Percentiles rank a stretch among this genome's conserved stretches.
Conservation (phyloP, 768 basidiomycete species). For the Coprinopsis cinerea region DNA sequence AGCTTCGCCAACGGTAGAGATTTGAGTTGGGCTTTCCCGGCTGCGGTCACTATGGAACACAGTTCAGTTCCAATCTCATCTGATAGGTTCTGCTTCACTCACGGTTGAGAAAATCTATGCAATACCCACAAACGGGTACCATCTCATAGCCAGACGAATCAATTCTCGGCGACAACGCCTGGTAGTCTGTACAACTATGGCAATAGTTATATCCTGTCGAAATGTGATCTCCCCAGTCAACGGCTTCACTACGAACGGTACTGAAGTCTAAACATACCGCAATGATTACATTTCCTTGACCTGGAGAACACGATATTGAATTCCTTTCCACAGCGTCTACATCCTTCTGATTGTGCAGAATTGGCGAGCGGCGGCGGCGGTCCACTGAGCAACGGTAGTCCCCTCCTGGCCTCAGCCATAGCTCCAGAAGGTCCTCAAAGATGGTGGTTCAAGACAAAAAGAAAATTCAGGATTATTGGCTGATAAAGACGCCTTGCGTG, state of each 20-base stretch:
- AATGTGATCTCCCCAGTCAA: neutral
- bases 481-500: too few species aligned
- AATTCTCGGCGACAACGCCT: slow-evolving; percentile 68
- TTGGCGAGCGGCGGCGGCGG: neutral
- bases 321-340: neutral
- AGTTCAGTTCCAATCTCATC: slow-evolving; percentile 6
- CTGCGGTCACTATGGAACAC: slow-evolving; percentile 57
- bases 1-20: slow-evolving; percentile 52
- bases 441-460: neutral
- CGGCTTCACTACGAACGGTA: neutral
- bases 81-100: slow-evolving; percentile 18
- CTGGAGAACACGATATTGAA: slow-evolving; percentile 1
- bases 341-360: neutral
- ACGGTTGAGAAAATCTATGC: slow-evolving; percentile 68
- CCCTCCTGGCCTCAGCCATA: neutral
- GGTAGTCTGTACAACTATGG: slow-evolving; percentile 67
- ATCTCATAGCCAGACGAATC: slow-evolving; percentile 55
- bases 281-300: slow-evolving; percentile 4
- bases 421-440: neutral
- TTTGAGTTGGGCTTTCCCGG: slow-evolving; percentile 51
- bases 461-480: neutral
- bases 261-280: slow-evolving; percentile 1
- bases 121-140: slow-evolving; percentile 64
- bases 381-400: slow-evolving; percentile 1
- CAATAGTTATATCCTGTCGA: slow-evolving; percentile 65